Evolutionary conservation across 1,139 yeast species (phyloP), one percentile per base, ranked within the genome.

Genomic region (Candida buenavistaensis): DNA sequence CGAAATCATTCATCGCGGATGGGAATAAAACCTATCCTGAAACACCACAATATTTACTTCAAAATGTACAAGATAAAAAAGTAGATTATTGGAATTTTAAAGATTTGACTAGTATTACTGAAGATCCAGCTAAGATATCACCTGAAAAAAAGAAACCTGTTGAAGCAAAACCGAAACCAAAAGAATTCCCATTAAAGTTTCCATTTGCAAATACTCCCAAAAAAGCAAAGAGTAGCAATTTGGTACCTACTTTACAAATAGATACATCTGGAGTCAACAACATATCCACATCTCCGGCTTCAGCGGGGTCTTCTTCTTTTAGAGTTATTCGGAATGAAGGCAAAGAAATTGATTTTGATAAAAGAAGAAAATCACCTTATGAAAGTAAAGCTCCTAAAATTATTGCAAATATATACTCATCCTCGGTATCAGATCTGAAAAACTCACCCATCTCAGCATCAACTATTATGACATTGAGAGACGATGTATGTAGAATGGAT

Each of bases 271-370:
- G 43, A 8, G 32, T 30, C n/a, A 32, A 31, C 16, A 35, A 27
- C 10, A 35, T 45, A 1, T 35, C 48, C 8, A 30, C 35, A 6
- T 39, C 51, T 4, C 44, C 46, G 2, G 23, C 30, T 5, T 32
- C 39, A 3, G 21, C 32, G 5, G 33, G 36, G 11, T 34, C 51
- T 4, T 65, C 86, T 3, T 66, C 86, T 0, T 86, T 87, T 52
- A 71, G 82, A 42, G 83, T 86, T 0, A 70, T 86, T 10, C 59
- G 90, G 23, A 41, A 43, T 21, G 39, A 34, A 27, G 73, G 74
- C 11, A 64, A 76, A 19, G 94, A 84, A 51, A 85, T 87, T 39
- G 89, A 88, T 58, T 86, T 87, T 54, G 94, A 87, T 50, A 82
- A 86, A 49, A 68, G 90, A 36, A 64, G 95, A 28, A 79, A 80